Evolutionary conservation across 2,329 filamentous ascomycete genomes (phyloP).

Genomic region (Teratosphaeria zuluensis): DNA sequence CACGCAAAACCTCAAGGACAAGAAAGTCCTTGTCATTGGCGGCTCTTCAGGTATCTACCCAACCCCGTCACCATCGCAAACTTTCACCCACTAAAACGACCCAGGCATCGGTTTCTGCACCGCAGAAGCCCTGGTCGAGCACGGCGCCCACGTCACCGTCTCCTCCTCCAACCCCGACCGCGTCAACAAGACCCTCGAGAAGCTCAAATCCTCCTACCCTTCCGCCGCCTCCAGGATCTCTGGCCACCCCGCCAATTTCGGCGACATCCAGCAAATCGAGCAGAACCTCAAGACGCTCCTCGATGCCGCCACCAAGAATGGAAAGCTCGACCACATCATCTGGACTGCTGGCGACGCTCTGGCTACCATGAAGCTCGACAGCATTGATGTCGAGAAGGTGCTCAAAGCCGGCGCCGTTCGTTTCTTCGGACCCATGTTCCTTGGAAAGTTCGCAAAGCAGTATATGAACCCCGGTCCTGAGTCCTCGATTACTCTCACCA

Average conservation of each 20-base stretch:
- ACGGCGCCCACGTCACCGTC: conserved; percentile 49
- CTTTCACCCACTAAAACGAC: conserved; percentile 10
- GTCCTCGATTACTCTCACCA: conserved; percentile 49
- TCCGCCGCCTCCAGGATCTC: conserved; percentile 29
- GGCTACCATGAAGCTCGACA: conserved; percentile 30
- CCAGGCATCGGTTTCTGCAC: conserved; percentile 52
- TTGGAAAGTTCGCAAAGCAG: conserved; percentile 40
- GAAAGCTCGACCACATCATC: conserved; percentile 45
- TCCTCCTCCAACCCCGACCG: conserved; percentile 47
- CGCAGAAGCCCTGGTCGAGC: conserved; percentile 48
- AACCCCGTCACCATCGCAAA: neutral
- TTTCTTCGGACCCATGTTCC: conserved; percentile 41
- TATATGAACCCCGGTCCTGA: conserved; percentile 35
- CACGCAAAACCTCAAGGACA: conserved; percentile 38
- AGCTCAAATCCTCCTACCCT: conserved; percentile 37
- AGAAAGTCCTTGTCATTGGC: conserved; percentile 51
- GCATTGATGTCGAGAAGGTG: conserved; percentile 33
- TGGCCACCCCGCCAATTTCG: conserved; percentile 42
- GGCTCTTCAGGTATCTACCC: conserved; percentile 36
- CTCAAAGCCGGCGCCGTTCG: conserved; percentile 39
- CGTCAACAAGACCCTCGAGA: conserved; percentile 38
- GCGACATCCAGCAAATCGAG: conserved; percentile 37
- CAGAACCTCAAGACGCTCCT: conserved; percentile 40
- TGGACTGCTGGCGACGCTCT: conserved; percentile 47
- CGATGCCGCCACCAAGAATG: conserved; percentile 14